Percentiles rank a stretch among this genome's conserved stretches.
These are phyloP conservation scores for Priceomyces castillae DNA, from an alignment of 805 yeast genomes.

Conservation along the genomic window DNA sequence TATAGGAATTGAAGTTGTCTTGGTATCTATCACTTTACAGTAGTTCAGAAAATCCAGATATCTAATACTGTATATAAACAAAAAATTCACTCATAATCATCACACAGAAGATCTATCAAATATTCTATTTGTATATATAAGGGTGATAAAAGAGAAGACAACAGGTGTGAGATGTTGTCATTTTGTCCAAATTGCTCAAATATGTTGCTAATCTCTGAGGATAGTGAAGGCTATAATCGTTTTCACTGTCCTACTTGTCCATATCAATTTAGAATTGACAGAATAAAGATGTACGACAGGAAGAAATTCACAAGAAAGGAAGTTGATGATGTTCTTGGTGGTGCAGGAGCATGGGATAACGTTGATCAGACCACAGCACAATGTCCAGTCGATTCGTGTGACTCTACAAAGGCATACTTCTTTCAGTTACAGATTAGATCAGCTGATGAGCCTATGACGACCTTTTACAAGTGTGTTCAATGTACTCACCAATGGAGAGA, in stretches of 20 bases:
- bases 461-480: constrained; percentile 90
- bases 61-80: not conserved
- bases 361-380: constrained; percentile 94
- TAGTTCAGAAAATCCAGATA: not conserved
- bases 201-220: constrained; percentile 72
- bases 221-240: constrained; percentile 55
- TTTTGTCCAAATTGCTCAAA: constrained; percentile 95
- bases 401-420: constrained; percentile 88
- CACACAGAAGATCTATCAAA: not conserved
- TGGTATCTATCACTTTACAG: not conserved
- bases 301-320: constrained; percentile 80
- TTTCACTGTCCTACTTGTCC: constrained; percentile 94
- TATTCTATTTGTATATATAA: no score
- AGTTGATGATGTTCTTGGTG: constrained; percentile 95
- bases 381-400: constrained; percentile 87
- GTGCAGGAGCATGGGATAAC: constrained; percentile 97
- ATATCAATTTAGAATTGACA: constrained; percentile 84
- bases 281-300: constrained; percentile 81
- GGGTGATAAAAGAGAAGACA: not conserved
- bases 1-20: no score
- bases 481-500: constrained; percentile 98
- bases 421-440: constrained; percentile 95
- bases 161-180: constrained; percentile 64
- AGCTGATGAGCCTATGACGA: constrained; percentile 99
- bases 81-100: not conserved